Evolutionary conservation across 306 rosid species (phyloP), one percentile per base, ranked within the genome.

Genomic region (Ammopiptanthus mongolicus): DNA sequence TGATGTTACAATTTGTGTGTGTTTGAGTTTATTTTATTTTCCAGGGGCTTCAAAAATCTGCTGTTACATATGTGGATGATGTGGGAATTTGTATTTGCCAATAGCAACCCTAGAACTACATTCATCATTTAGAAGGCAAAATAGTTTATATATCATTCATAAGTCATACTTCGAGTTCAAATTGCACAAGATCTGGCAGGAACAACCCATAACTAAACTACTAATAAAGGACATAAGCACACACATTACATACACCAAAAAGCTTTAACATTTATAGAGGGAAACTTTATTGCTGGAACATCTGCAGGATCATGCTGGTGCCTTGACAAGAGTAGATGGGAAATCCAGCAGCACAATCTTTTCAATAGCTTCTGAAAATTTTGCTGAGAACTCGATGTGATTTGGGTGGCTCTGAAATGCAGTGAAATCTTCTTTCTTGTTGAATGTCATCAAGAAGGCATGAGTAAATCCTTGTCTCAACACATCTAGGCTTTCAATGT

Each of bases 391-490:
- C 47, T 87, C 95, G 2, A 86, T 73, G 84, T 91, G 98, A 47
- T 81, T 87, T 7, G 96, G 96, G 76, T 95, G 97, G 56, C 86
- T 62, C 25, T 78, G 87, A 85, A 91, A 95, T 64, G 83, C 86
- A 57, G 52, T 34, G 60, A 80, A 90, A 80, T 86, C 98, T 61
- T 90, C 97, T 80, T 90, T 95, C 69, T 86, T 89, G 78, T 75
- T 36, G 78, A 95, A 95, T 80, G 98, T 90, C 91, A 88, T 91
- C 62, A 88, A 50, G 87, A 95, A 86, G 28, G 88, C 95, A 78
- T 95, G 97, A 56, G 96, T 95, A 71, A 87, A 95, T 31, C 98
- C 98, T 81, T 90, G 96, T 74, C 91, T 88, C 33, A 95, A 85
- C 79, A 82, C 65, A 48, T 91, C 97, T 55, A 72, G 81, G 82